Conservation (phyloP, 129 eudicot species). For the Artemisia annua region DNA sequence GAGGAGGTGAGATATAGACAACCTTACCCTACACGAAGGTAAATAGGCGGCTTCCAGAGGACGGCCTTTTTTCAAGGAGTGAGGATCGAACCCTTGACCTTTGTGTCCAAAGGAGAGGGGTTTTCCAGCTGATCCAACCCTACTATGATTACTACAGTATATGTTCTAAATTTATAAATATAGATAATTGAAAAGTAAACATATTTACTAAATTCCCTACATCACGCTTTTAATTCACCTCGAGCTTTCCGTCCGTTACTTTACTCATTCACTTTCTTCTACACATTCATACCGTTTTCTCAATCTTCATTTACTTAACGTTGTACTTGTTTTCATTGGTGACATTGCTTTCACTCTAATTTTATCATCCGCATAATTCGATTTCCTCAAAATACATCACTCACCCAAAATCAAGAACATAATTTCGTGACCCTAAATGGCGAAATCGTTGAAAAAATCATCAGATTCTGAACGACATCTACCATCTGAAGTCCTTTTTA, state of each 20-base stretch:
- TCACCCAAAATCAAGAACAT: neutral
- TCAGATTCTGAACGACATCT: neutral
- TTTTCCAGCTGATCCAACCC: too few species aligned
- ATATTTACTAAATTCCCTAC: neutral
- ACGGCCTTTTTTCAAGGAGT: too few species aligned
- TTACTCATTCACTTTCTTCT: neutral
- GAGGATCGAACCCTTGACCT: too few species aligned
- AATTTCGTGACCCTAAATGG: constrained; percentile 15
- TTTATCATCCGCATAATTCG: neutral
- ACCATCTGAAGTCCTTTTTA: constrained; percentile 11
- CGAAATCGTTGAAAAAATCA: neutral
- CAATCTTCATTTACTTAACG: too few species aligned
- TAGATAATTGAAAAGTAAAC: neutral
- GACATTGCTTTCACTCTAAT: neutral
- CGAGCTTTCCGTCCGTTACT: neutral
- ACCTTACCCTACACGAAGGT: too few species aligned
- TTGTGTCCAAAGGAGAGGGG: too few species aligned
- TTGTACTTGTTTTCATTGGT: too few species aligned
- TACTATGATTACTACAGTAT: too few species aligned
- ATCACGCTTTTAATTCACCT: neutral
- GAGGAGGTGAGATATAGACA: too few species aligned
- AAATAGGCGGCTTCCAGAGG: too few species aligned
- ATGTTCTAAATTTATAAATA: too few species aligned
- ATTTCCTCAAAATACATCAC: neutral
- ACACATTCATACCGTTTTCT: too few species aligned